A percentile compares a stretch with the other conserved stretches of the same genome.
phyloP scores from a whole-genome alignment of 2,329 filamentous ascomycete species.

The Ceratocystis lukuohia region DNA sequence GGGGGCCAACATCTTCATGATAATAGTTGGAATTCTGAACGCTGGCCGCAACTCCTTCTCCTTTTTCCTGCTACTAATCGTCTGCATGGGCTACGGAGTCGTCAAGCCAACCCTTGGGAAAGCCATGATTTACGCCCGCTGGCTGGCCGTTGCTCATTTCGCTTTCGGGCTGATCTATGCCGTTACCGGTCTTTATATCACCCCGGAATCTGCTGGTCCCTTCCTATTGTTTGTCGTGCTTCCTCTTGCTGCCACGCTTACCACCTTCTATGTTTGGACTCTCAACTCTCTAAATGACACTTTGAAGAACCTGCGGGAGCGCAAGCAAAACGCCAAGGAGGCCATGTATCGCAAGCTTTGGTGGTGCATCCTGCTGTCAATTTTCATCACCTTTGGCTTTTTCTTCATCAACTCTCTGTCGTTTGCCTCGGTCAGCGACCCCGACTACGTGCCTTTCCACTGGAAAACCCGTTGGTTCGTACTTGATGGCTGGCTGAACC shows the following conservation, averaged over 20 bases:
- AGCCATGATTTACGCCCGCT: constrained; percentile 87
- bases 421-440: constrained; percentile 71
- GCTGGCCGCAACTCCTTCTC: constrained; percentile 94
- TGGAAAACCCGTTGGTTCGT: constrained; percentile 98
- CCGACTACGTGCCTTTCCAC: constrained; percentile 86
- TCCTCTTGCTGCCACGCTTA: constrained; percentile 79
- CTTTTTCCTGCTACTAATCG: constrained; percentile 93
- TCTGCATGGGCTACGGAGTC: constrained; percentile 98
- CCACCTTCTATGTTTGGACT: constrained; percentile 97
- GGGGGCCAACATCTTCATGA: constrained; percentile 71
- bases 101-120: constrained; percentile 85
- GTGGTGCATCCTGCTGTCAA: constrained; percentile 90
- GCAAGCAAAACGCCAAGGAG: constrained; percentile 87
- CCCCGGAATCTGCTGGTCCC: constrained; percentile 74
- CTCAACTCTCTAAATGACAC: constrained; percentile 88
- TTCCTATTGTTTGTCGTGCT: constrained; percentile 87
- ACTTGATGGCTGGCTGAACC: constrained; percentile 89
- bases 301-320: constrained; percentile 87
- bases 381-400: constrained; percentile 92
- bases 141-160: constrained; percentile 84
- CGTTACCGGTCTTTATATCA: constrained; percentile 75
- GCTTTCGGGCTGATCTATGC: constrained; percentile 90
- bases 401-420: constrained; percentile 98
- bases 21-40: constrained; percentile 84
- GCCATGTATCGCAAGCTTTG: constrained; percentile 96